phyloP scores from a whole-genome alignment of 2,329 filamentous ascomycete species.

The Ophiognomonia clavigignenti-juglandacearum region DNA sequence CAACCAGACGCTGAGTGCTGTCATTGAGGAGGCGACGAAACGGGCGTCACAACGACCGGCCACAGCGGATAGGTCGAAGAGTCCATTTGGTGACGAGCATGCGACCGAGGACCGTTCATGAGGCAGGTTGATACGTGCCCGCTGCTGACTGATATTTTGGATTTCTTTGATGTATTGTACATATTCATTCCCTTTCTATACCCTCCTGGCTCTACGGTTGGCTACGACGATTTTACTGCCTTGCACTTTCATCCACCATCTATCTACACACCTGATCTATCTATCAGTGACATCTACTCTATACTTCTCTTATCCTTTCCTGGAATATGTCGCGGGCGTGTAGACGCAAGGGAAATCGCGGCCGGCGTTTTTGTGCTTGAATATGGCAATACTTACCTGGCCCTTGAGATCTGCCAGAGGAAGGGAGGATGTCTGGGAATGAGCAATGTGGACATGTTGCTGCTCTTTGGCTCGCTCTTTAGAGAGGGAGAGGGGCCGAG shows the following conservation, averaged over 20 bases:
- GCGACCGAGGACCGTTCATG: conserved; percentile 41
- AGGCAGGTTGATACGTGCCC: not conserved
- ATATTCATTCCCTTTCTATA: no score
- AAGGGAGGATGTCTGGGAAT: not conserved
- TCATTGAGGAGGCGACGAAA: conserved; percentile 49
- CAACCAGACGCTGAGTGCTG: conserved; percentile 46
- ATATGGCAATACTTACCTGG: conserved; percentile 8
- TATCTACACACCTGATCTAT: not conserved
- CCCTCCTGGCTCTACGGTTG: not conserved
- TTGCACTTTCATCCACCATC: not conserved
- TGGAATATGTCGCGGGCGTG: conserved; percentile 1
- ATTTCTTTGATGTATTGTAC: no score
- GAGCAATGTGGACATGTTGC: conserved; percentile 9
- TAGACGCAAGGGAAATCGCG: no score
- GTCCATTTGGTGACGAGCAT: conserved; percentile 56
- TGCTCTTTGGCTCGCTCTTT: no score
- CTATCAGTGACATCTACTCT: not conserved
- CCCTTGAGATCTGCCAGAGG: not conserved
- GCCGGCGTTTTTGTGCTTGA: conserved; percentile 9
- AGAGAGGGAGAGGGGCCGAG: conserved; percentile 1
- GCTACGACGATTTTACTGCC: not conserved
- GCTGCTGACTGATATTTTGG: no score
- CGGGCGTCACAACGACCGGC: conserved; percentile 31
- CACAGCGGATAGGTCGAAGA: conserved; percentile 30
- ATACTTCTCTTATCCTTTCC: conserved; percentile 4